Evolutionary conservation across 495 filamentous ascomycete genomes (phyloP), one percentile per base, ranked within the genome.

Genomic region (Parmelia sp.): DNA sequence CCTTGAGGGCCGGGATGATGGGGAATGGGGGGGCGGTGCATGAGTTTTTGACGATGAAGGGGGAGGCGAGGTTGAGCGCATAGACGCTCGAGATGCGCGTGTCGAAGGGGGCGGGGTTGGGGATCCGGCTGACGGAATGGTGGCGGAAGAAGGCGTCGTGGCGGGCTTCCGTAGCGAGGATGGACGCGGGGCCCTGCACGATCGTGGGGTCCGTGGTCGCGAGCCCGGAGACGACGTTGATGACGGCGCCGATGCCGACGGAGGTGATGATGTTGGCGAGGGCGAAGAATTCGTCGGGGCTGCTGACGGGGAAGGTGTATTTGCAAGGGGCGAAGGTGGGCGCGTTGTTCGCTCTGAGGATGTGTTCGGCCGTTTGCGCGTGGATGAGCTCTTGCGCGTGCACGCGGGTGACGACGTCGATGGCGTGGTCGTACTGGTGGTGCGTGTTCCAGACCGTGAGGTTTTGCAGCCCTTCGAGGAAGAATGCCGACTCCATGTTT

Each of bases 341-440:
- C 12, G 70, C 63, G 21, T 77, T 72, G 73, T 83, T 83, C 62
- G 80, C 72, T 33, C 70, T 63, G 15, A 89, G 76, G 53, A 76
- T 80, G 33, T 73, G 77, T 67, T 81, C 82, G 51, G 84, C 86
- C 49, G 82, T 80, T 58, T 88, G 73, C 21, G 80, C 80, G 67
- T 90, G 87, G 10, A 89, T 80, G 69, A 88, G 77, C 70, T 89
- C 87, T 80, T 90, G 87, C 73, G 82, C 71, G 59, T 76, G 77
- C 53, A 77, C 69, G 25, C 76, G 70, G n/a, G 75, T 75, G 2
- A 66, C 61, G 6, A 67, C 66, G n/a, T 78, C 71, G 1, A 69
- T 57, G 17, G 82, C 66, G 19, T 74, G 69, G 64, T 80, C 84
- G 0, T 67, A n/a, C 3, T 79, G 73, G 33, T 80, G 74, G 61